These are phyloP conservation scores for Vigna unguiculata DNA, from an alignment of 306 rosid genomes.

Conservation along the genomic window DNA sequence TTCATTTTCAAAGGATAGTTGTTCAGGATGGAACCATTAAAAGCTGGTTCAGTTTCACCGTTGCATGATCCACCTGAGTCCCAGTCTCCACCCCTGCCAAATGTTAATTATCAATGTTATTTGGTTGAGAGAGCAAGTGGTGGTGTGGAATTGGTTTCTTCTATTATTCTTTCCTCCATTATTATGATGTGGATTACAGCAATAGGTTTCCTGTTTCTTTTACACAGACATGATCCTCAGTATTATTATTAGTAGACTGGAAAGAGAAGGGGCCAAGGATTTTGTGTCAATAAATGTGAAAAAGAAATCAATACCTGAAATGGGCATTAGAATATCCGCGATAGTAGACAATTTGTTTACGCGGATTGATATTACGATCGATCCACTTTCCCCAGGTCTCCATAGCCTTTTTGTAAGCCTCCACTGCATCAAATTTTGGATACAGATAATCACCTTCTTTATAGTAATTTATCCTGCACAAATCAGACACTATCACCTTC, in stretches of 20 bases:
- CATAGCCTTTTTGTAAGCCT: slow-evolving; percentile 82
- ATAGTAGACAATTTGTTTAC: slow-evolving; percentile 76
- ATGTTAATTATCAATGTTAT: slow-evolving; percentile 25
- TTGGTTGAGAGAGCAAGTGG: slow-evolving; percentile 19
- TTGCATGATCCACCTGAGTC: slow-evolving; percentile 96
- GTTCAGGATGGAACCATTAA: slow-evolving; percentile 70
- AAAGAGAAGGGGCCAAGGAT: slow-evolving; percentile 20
- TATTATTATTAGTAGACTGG: slow-evolving; percentile 20
- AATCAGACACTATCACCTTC: slow-evolving; percentile 35
- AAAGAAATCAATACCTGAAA: slow-evolving; percentile 68
- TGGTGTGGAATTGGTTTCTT: neutral
- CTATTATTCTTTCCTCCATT: slow-evolving; percentile 13
- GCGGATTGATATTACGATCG: slow-evolving; percentile 72
- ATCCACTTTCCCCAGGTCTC: slow-evolving; percentile 93
- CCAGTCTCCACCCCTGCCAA: slow-evolving; percentile 96
- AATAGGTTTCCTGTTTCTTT: neutral
- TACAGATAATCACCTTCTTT: slow-evolving; percentile 82
- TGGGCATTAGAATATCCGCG: slow-evolving; percentile 96
- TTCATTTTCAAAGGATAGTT: slow-evolving; percentile 93
- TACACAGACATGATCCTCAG: neutral
- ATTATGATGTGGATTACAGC: neutral
- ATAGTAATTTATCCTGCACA: slow-evolving; percentile 83
- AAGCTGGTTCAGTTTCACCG: slow-evolving; percentile 84
- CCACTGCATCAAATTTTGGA: slow-evolving; percentile 79
- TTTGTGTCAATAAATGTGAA: neutral